These are phyloP conservation scores for Phytophthora sp. DNA, from an alignment of 352 stramenopile genomes.

Conservation along the genomic window DNA sequence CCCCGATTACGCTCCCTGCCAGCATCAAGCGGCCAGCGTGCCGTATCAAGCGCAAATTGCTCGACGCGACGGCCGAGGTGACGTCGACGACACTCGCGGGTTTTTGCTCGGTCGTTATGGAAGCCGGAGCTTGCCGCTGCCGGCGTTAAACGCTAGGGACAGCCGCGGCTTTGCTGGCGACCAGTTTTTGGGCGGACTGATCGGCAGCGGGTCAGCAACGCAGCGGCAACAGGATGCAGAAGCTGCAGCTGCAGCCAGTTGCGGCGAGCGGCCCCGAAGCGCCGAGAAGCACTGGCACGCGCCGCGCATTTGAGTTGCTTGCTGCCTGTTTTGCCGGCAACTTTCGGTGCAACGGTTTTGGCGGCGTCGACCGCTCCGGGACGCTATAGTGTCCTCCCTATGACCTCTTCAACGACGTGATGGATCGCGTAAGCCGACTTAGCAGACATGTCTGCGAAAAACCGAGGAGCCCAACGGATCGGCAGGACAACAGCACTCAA, in stretches of 20 bases:
- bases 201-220: not conserved
- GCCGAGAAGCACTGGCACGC: not conserved
- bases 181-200: not conserved
- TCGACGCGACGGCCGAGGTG: not conserved
- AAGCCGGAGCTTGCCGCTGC: not conserved
- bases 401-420: not conserved
- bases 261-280: not conserved
- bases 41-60: no score
- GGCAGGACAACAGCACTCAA: no score
- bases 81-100: not conserved
- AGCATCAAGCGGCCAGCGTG: no score
- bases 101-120: not conserved
- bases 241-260: no score
- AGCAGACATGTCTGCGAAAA: constrained; percentile 20
- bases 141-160: not conserved
- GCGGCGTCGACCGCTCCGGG: not conserved
- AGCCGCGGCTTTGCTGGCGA: not conserved
- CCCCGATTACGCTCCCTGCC: no score
- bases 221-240: not conserved
- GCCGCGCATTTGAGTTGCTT: not conserved
- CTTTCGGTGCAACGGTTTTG: not conserved
- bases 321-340: not conserved
- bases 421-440: constrained; percentile 7
- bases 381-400: not conserved
- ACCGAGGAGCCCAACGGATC: no score